Evolutionary conservation across 345 rosid species (phyloP), one percentile per base, ranked within the genome.

Genomic region (Xanthoceras sorbifolium): DNA sequence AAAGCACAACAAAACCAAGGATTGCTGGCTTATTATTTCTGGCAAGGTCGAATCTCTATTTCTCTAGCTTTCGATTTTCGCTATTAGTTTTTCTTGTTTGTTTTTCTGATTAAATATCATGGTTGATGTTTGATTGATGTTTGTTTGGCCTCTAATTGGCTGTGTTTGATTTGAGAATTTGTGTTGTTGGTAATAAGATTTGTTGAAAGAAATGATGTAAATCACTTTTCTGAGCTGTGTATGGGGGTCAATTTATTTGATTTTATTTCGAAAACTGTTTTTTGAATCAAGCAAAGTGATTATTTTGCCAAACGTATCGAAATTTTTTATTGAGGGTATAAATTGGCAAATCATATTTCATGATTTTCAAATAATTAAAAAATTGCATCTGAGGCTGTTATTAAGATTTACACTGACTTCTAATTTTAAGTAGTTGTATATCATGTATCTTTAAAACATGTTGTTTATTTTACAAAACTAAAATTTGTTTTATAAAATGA

Each of bases 1-100:
- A 12, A 61, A 77, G 83, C 99, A 96, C 94, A 88, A 89, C 91
- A 71, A 88, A 78, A 89, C 75, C 66, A 87, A 96, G 79, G 99
- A 96, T 83, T 96, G 99, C 72, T 96, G 99, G 99, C 89, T 96
- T 76, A 74, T 96, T 61, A 89, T 96, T 48, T 78, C 92, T 60
- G 97, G 92, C 40, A 96, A 96, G 98, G 99, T 96, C 75, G 78
- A 92, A 84, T 83, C 90, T 81, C 54, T 64, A 26, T 55, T 42
- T 64, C 36, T 29, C 18, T 71, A 42, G 60, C 57, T 31, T 26
- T 2, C 18, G 22, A 15, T 62, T 59, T 31, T 3, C 4, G 3
- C 42, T 54, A 20, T n/a, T n/a, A 0, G 12, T 40, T 67, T 67
- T 42, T 23, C 28, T 57, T 23, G 62, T 57, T 57, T 57, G 28